Base-by-base conservation (phyloP, 23 red algal species). In the Chondrus crispus region DNA sequence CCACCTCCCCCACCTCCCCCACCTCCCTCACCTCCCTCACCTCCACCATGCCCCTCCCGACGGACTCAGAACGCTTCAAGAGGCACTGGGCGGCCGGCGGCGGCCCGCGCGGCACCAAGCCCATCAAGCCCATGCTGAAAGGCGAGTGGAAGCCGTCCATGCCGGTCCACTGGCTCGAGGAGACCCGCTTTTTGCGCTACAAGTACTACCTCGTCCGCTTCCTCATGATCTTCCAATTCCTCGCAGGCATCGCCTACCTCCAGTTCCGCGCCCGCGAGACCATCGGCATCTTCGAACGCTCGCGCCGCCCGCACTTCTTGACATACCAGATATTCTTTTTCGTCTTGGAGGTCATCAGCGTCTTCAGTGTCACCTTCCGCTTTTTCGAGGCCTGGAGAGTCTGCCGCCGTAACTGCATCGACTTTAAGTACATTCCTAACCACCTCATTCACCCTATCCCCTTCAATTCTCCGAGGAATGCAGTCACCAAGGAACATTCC, bases 311-410 rank as follows among this genome's bases (percentile, higher is more conserved):
- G 5, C 74, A 62, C 28, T 84, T 73, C n/a, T 51, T 60, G 4
- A 66, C 76, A 20, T 92, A 92, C 22, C 89, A 92, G 48, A 81
- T 81, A 45, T 41, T 68, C 76, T 92, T 92, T 60, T 92, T 92
- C 45, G 55, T 63, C 20, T 70, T 92, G 24, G 89, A 92, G 45
- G 41, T 92, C 14, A 47, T 92, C 46, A 74, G 54, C 47, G 43
- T 75, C 19, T 62, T 58, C 36, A 50, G 66, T 36, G 57, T 92
- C 29, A 2, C 58, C 32, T 82, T 82, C 39, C 89, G 79, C 7
- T 45, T 84, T 7, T 57, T 92, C 5, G 89, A 92, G 77, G 76
- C 55, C 20, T 92, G 89, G 89, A 92, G 84, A 22, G 89, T 92
- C 12, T 28, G 42, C 1, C 11, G n/a, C 7, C 32, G 89, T 36